Evolutionary conservation across 2,329 filamentous ascomycete species (phyloP).

Genomic region (Phialocephala subalpina): DNA sequence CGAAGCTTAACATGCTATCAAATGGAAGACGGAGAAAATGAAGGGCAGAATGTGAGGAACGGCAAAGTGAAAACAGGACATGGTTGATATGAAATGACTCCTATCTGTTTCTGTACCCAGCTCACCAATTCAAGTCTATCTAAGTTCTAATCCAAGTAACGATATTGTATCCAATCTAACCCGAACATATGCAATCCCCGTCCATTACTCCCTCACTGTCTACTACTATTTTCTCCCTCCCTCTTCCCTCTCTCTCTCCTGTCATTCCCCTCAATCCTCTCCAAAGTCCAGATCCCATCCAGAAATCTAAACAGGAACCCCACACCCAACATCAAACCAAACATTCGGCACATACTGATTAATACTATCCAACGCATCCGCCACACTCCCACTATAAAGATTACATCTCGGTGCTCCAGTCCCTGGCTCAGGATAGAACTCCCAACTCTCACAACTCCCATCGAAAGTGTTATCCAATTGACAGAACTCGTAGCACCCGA

Average conservation of each 20-base stretch:
- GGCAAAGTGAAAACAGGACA: too few species aligned
- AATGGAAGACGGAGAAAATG: too few species aligned
- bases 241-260: not conserved
- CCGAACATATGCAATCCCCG: too few species aligned
- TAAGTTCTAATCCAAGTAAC: too few species aligned
- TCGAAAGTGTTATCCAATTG: slow-evolving; percentile 8
- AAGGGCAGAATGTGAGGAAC: too few species aligned
- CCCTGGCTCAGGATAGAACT: slow-evolving; percentile 32
- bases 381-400: slow-evolving; percentile 38
- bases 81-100: too few species aligned
- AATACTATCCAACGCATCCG: slow-evolving; percentile 34
- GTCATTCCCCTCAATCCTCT: not conserved
- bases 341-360: slow-evolving; percentile 32
- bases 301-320: slow-evolving; percentile 22
- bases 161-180: too few species aligned
- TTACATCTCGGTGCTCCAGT: slow-evolving; percentile 35
- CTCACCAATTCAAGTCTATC: too few species aligned
- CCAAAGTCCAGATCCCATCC: not conserved
- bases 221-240: not conserved
- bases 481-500: slow-evolving; percentile 54
- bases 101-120: too few species aligned
- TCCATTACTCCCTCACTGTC: not conserved
- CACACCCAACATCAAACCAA: slow-evolving; percentile 41
- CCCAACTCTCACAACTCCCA: slow-evolving; percentile 33
- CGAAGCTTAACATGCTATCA: too few species aligned